phyloP scores from a whole-genome alignment of 2,329 filamentous ascomycete genomes.

The Bimuria novae-zelandiae region DNA sequence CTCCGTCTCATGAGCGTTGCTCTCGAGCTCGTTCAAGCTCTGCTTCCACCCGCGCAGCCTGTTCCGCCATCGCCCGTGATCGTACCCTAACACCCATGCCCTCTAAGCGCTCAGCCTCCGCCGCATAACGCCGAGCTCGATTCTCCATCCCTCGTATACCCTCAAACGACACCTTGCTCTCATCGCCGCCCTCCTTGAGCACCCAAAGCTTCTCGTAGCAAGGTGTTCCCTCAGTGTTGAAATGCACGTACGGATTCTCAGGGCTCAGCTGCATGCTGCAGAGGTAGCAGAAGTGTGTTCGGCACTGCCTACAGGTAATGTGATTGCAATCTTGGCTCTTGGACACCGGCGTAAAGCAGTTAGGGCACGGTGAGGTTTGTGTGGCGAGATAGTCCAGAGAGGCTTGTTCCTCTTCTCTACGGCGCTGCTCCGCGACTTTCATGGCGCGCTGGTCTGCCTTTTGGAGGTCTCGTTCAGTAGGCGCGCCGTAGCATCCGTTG shows the following conservation, averaged over 20 bases:
- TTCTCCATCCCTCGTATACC: not conserved
- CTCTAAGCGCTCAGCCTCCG: not conserved
- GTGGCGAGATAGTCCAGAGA: not conserved
- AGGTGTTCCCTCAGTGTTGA: not conserved
- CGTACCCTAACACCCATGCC: not conserved
- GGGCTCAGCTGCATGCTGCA: not conserved
- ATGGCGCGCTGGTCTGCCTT: not conserved
- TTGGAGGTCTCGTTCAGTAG: not conserved
- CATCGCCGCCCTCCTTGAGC: not conserved
- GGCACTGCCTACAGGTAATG: not conserved
- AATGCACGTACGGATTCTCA: not conserved
- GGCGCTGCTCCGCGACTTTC: not conserved
- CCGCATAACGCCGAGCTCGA: not conserved
- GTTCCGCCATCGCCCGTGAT: not conserved
- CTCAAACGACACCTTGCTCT: not conserved
- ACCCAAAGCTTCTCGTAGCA: not conserved
- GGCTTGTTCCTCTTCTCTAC: not conserved
- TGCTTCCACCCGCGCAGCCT: not conserved
- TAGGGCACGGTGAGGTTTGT: not conserved
- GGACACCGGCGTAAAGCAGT: not conserved
- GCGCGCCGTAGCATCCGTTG: not conserved
- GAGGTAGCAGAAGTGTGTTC: slow-evolving; percentile 1
- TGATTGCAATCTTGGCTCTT: slow-evolving; percentile 2
- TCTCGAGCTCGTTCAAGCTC: not conserved
- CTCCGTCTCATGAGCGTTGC: not conserved